Conservation (phyloP, 352 stramenopile species). For the Globisporangium nagaii region DNA sequence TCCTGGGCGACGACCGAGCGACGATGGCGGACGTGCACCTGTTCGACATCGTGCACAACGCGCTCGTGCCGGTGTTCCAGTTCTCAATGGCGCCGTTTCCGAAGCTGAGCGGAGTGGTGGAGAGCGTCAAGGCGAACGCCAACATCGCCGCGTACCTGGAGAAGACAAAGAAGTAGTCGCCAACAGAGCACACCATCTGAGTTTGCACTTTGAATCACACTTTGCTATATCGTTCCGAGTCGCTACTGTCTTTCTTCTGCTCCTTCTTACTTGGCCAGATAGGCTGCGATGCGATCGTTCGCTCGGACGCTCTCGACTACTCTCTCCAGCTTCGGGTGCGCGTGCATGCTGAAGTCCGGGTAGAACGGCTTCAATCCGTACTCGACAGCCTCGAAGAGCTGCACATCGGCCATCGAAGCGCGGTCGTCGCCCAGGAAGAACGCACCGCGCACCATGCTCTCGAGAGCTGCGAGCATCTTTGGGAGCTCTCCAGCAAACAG, state of each 20-base stretch:
- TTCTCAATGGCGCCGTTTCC: slow-evolving; percentile 32
- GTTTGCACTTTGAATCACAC: no score
- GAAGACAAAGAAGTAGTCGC: background rate
- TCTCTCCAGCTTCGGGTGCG: slow-evolving; percentile 31
- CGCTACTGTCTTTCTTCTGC: background rate
- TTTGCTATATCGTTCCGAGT: no score
- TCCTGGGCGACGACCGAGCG: slow-evolving; percentile 34
- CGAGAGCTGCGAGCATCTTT: slow-evolving; percentile 21
- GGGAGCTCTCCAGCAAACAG: slow-evolving; percentile 25
- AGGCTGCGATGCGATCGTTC: slow-evolving; percentile 24
- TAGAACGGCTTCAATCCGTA: slow-evolving; percentile 21
- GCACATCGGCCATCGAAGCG: slow-evolving; percentile 28
- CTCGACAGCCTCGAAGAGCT: slow-evolving; percentile 36
- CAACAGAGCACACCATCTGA: no score
- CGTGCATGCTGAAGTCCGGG: slow-evolving; percentile 11
- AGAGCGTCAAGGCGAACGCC: slow-evolving; percentile 23
- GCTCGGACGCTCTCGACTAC: slow-evolving; percentile 27
- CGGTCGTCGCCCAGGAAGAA: slow-evolving; percentile 31
- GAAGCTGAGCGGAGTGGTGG: slow-evolving; percentile 34
- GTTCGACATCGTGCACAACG: slow-evolving; percentile 46
- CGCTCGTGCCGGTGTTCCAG: slow-evolving; percentile 11
- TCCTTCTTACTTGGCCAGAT: slow-evolving; percentile 19
- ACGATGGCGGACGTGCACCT: slow-evolving; percentile 46
- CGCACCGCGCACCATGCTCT: slow-evolving; percentile 20
- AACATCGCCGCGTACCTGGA: slow-evolving; percentile 29